phyloP scores from a whole-genome alignment of 169 alveolate genomes.

The Amoebophrya sp. region DNA sequence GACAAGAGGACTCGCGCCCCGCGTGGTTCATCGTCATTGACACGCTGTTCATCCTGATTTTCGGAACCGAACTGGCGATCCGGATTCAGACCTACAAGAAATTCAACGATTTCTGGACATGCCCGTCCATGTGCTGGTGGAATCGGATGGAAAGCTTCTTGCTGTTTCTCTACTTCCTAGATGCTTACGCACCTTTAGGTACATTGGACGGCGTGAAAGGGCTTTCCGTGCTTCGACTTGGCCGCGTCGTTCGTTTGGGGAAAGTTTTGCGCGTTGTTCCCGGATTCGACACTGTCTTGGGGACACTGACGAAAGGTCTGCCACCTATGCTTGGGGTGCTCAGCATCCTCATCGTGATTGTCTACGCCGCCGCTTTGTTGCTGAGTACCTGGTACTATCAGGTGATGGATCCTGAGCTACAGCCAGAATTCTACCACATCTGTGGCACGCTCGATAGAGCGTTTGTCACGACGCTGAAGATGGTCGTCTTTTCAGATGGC shows the following conservation, averaged over 20 bases:
- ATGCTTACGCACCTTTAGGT: not conserved
- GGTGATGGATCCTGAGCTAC: not conserved
- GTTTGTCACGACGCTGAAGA: not conserved
- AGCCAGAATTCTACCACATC: not conserved
- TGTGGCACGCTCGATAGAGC: not conserved
- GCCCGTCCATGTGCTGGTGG: slow-evolving; percentile 8
- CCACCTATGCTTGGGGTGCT: not conserved
- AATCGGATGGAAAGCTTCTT: not conserved
- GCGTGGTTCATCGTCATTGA: not conserved
- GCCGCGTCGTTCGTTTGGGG: not conserved
- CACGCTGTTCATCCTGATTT: slow-evolving; percentile 1
- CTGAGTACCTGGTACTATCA: slow-evolving; percentile 10
- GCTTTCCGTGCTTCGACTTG: not conserved
- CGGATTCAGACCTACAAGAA: slow-evolving; percentile 24
- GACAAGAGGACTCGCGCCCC: not conserved
- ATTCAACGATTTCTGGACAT: not conserved
- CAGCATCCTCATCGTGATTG: not conserved
- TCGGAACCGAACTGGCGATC: not conserved
- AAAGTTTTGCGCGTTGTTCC: not conserved
- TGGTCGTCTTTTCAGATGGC: not conserved
- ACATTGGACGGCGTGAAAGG: not conserved
- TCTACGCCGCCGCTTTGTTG: not conserved
- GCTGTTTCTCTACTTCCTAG: not conserved
- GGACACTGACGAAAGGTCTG: not conserved
- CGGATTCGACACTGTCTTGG: not conserved